These are phyloP conservation scores for Plantago lanceolata DNA, from an alignment of 305 asterid species.

Conservation along the genomic window DNA sequence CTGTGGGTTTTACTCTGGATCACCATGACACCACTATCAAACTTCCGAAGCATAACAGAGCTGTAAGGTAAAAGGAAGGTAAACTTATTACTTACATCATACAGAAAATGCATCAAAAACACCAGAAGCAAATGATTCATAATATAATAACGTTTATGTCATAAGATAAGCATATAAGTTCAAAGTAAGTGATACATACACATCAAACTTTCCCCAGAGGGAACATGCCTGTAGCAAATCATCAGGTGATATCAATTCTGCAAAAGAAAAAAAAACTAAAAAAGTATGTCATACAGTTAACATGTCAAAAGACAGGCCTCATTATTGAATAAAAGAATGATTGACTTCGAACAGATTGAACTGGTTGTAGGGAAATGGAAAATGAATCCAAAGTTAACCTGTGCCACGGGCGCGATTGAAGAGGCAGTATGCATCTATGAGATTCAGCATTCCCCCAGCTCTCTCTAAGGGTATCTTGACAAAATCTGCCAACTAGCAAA, in stretches of 20 bases:
- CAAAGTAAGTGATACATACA: constrained; percentile 44
- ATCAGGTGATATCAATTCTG: constrained; percentile 97
- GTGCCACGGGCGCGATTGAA: constrained; percentile 99
- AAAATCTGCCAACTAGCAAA: constrained; percentile 84
- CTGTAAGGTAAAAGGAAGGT: constrained; percentile 35
- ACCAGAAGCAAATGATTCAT: constrained; percentile 20
- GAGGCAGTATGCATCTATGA: constrained; percentile 85
- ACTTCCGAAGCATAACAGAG: constrained; percentile 84
- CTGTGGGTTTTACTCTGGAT: constrained; percentile 85
- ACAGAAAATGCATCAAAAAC: constrained; percentile 16
- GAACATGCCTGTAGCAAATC: constrained; percentile 91
- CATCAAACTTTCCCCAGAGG: constrained; percentile 92
- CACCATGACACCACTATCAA: constrained; percentile 96
- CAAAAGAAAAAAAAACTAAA: constrained; percentile 18
- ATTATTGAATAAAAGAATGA: constrained; percentile 2
- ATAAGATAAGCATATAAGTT: constrained; percentile 19
- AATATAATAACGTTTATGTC: neutral
- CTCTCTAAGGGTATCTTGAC: constrained; percentile 76
- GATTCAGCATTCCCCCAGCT: constrained; percentile 90
- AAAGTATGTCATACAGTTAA: neutral
- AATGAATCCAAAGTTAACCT: constrained; percentile 41
- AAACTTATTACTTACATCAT: constrained; percentile 18
- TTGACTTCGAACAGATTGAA: constrained; percentile 15
- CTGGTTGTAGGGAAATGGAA: constrained; percentile 13
- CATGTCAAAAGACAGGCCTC: constrained; percentile 17